Evolutionary conservation across 495 filamentous ascomycete genomes (phyloP).

Genomic region (Talaromyces proteolyticus): DNA sequence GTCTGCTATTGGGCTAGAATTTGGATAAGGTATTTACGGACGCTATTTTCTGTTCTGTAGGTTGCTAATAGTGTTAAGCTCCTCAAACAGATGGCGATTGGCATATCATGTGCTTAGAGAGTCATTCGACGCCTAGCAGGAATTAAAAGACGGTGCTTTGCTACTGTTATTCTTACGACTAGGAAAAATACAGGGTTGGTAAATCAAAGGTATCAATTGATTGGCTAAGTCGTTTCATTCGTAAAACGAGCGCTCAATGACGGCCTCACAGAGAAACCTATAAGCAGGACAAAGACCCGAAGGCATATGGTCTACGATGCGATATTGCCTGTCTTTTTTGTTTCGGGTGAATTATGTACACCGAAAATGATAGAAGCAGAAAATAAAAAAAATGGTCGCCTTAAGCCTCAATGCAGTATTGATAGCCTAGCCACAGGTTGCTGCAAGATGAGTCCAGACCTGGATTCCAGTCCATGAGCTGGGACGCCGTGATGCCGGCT

Average conservation of each 20-base stretch:
- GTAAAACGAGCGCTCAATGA: slow-evolving; percentile 2
- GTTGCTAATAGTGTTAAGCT: too few relatives aligned
- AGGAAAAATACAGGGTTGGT: not conserved
- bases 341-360: slow-evolving; percentile 1
- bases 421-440: slow-evolving; percentile 35
- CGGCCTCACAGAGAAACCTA: not conserved
- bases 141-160: too few relatives aligned
- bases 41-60: too few relatives aligned
- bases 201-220: not conserved
- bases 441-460: slow-evolving; percentile 27
- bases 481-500: slow-evolving; percentile 16
- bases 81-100: too few relatives aligned
- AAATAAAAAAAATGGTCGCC: not conserved
- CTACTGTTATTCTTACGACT: too few relatives aligned
- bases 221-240: not conserved
- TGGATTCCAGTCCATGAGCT: slow-evolving; percentile 32
- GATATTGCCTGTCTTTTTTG: not conserved
- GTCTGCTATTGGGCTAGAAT: too few relatives aligned
- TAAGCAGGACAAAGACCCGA: not conserved
- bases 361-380: not conserved
- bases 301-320: not conserved
- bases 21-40: too few relatives aligned
- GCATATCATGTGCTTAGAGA: too few relatives aligned
- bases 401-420: slow-evolving; percentile 25
- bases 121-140: too few relatives aligned